Percentiles rank a stretch among this genome's conserved stretches.
Conservation (phyloP, 2,329 filamentous ascomycete genomes). For the Fusarium cyanostomum region DNA sequence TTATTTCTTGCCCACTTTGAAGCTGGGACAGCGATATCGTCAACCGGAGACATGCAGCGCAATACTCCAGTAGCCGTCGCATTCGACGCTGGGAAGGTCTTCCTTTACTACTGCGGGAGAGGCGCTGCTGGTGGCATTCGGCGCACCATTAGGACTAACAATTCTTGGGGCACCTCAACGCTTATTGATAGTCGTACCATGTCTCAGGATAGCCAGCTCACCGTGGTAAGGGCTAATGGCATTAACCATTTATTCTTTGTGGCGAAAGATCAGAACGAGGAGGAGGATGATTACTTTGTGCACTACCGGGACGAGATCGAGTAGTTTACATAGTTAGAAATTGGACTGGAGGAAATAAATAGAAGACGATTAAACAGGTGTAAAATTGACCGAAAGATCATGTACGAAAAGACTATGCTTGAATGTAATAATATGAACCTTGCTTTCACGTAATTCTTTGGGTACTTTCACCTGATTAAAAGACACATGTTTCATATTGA, state of each 20-base stretch:
- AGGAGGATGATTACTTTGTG: constrained; percentile 2
- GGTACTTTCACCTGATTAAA: no score
- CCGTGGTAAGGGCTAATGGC: background rate
- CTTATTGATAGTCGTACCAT: background rate
- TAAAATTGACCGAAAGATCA: no score
- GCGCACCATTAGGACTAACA: background rate
- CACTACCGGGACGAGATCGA: background rate
- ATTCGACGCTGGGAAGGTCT: background rate
- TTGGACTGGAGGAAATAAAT: no score
- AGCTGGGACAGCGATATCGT: background rate
- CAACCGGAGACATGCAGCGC: background rate
- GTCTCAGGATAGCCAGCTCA: background rate
- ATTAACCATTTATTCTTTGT: background rate
- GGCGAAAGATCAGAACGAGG: background rate
- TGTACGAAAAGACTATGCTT: no score
- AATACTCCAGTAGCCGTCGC: background rate
- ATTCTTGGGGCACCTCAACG: rapidly evolving
- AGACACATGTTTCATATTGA: no score
- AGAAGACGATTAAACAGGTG: no score
- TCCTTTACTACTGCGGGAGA: background rate
- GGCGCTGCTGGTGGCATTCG: background rate
- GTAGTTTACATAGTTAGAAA: rapidly evolving
- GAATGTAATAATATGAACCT: background rate
- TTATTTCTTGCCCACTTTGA: background rate
- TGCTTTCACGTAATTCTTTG: background rate